Base-by-base conservation (phyloP, 306 rosid genomes). In the Neltuma alba region DNA sequence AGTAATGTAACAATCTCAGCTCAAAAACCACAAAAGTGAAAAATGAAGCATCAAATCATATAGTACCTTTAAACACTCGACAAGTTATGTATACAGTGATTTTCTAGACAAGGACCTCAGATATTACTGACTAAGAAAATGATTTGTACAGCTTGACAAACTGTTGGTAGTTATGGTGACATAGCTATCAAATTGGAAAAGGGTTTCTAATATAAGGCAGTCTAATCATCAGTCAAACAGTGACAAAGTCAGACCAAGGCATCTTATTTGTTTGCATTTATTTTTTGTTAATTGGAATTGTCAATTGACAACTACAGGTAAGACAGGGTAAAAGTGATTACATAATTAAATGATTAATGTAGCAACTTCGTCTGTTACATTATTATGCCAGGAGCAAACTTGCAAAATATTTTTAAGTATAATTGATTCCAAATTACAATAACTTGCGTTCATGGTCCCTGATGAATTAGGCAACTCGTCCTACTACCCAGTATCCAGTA, bases 381-480 rank as follows among this genome's bases (percentile, higher is more conserved):
- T 65, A 9, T 33, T 21, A 36, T 34, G 70, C 10, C 47, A 3
- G 36, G 70, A 66, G 42, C 14, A 66, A 66, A 37, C 47, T 37
- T n/a, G 28, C 27, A 31, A 36, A 36, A 11, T 55, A 71, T 34
- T 71, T 20, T 28, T 36, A 76, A 65, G 42, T 0, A 37, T 55
- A 75, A 42, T 54, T 15, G 47, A 25, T 80, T 79, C 70, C 73
- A 65, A 40, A 42, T 30, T 61, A 34, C 21, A 61, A 61, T 12
- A 55, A 30, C 77, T 37, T 50, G 44, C 28, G 27, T 44, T 76
- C 45, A 78, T 65, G 27, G 57, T 60, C 70, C 25, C 31, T 5
- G 12, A 78, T 78, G 67, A 74, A 79, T 16, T 73, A 67, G 70
- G 74, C 63, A 69, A 79, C 34, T 75, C 40, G 12, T 52, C 74